Evolutionary conservation across 352 stramenopile genomes (phyloP), one percentile per base, ranked within the genome.

Genomic region (Globisporangium abappressorium): DNA sequence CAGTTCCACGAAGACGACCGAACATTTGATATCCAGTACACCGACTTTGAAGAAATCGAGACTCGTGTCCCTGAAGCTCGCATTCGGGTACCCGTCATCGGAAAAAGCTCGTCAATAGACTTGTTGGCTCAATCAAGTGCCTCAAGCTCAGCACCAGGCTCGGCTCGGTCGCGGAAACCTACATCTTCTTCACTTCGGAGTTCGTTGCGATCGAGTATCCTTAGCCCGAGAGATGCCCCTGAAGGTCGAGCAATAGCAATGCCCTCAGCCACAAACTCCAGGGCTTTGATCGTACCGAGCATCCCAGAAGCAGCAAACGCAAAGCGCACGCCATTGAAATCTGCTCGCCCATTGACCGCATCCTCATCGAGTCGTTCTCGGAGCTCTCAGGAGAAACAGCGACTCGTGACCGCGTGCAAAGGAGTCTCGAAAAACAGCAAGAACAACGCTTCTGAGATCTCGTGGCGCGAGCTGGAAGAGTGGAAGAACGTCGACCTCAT

Each of bases 401-500:
- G n/a, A 34, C 12, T 59, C 28, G 28, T 38, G 8, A 41, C 54
- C 18, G 14, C 54, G 14, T 26, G 54, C 26, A 59, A 59, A 33
- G 54, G 54, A 59, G 18, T 1, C 3, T 1, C 28, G 41, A 49
- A 26, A 20, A 24, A 14, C 43, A 41, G 8, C 41, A 56, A 56
- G 26, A 54, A 34, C 2, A 30, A 8, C 26, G n/a, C 18, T 14
- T 26, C 20, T 5, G 41, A n/a, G n/a, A 60, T 70, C 30, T 81
- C 79, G 12, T 77, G 73, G 63, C 69, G 75, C 59, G 81, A 90
- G 41, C 38, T 90, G 33, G 71, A 80, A 18, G 78, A 90, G 46
- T 90, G 79, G 81, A 77, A 77, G 26, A 88, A 90, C 43, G 78
- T 88, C 0, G 81, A 88, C 43, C 30, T 79, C 6, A 80, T 88